A percentile compares a stretch with the other conserved stretches of the same genome.
phyloP scores from a whole-genome alignment of 1,284 basidiomycete genomes.

The Golubevia pallescens region DNA sequence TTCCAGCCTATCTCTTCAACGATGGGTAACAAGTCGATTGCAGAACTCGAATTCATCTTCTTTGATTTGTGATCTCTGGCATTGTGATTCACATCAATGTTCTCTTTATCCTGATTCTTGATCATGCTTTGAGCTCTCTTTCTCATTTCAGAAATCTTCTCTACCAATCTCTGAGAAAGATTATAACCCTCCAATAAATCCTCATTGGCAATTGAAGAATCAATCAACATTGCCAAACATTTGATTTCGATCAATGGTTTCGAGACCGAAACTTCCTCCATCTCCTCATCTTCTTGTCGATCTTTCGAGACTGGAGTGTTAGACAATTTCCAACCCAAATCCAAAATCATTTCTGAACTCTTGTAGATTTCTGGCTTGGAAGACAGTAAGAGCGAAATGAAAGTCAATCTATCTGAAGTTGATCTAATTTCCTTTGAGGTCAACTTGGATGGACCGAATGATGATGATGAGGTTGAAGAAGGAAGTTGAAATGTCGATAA shows the following conservation, averaged over 20 bases:
- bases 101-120: no score
- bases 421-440: background rate
- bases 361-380: background rate
- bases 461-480: background rate
- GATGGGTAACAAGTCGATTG: no score
- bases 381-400: background rate
- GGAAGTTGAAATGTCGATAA: background rate
- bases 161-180: background rate
- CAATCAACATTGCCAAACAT: background rate
- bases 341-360: background rate
- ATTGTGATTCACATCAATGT: no score
- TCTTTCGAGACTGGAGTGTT: background rate
- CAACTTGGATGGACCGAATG: background rate
- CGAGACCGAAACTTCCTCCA: background rate
- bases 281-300: background rate
- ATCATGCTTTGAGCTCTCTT: no score
- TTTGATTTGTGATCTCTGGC: no score
- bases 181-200: background rate
- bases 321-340: background rate
- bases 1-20: no score
- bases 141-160: background rate
- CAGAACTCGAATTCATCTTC: no score
- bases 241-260: background rate
- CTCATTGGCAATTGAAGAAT: background rate
- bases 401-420: background rate